Percentiles rank a stretch among this genome's conserved stretches.
phyloP scores from a whole-genome alignment of 768 basidiomycete genomes.

The Russula sp. region DNA sequence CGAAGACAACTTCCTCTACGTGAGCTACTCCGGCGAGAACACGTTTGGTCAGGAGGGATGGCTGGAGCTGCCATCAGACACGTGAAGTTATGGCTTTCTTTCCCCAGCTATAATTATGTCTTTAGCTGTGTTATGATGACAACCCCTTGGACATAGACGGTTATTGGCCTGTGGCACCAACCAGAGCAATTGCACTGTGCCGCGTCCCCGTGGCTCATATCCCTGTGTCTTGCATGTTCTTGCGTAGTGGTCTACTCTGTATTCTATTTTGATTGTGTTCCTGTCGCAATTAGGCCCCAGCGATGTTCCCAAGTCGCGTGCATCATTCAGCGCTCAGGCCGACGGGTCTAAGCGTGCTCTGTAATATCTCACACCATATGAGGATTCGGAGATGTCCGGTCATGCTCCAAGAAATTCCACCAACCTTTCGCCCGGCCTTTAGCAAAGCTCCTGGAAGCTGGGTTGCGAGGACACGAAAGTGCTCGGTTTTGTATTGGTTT shows the following conservation, averaged over 20 bases:
- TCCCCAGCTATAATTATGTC: conserved; percentile 19
- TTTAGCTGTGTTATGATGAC: conserved; percentile 16
- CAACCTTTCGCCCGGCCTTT: too few relatives aligned
- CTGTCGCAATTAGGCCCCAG: conserved; percentile 6
- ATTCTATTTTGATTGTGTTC: conserved; percentile 20
- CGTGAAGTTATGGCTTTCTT: conserved; percentile 10
- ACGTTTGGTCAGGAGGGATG: conserved; percentile 58
- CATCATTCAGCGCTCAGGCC: background rate
- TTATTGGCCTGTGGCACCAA: background rate
- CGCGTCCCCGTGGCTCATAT: conserved; percentile 7
- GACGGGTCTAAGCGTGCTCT: too few relatives aligned
- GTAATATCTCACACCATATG: too few relatives aligned
- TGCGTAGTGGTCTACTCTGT: conserved; percentile 18
- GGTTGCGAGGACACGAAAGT: too few relatives aligned
- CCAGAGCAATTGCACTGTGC: background rate
- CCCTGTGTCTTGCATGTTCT: conserved; percentile 21
- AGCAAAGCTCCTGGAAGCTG: too few relatives aligned
- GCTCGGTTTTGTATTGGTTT: too few relatives aligned
- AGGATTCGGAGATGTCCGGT: background rate
- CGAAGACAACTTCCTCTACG: conserved; percentile 98
- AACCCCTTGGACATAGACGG: conserved; percentile 13
- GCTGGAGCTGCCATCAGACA: conserved; percentile 23
- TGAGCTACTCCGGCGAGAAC: conserved; percentile 98
- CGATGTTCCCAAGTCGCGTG: background rate
- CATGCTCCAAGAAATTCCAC: too few relatives aligned